Evolutionary conservation across 148 eudicot species (phyloP), one percentile per base, ranked within the genome.

Genomic region (Mesembryanthemum crystallinum): DNA sequence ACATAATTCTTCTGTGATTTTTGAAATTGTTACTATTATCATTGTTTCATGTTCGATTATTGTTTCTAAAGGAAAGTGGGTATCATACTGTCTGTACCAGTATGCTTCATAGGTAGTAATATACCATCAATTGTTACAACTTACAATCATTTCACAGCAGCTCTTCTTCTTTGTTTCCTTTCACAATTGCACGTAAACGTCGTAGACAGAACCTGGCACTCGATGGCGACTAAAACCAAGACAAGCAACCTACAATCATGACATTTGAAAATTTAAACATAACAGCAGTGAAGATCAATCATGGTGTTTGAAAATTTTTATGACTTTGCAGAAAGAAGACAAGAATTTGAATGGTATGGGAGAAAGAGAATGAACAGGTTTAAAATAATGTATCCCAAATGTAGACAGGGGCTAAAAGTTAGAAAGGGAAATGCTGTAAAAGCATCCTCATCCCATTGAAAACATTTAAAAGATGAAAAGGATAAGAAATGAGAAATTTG

Each of bases 171-270:
- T 47, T 12, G n/a, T n/a, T n/a, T n/a, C n/a, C n/a, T n/a, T n/a
- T n/a, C n/a, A n/a, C n/a, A n/a, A n/a, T n/a, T n/a, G n/a, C n/a
- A n/a, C n/a, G n/a, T n/a, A n/a, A n/a, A n/a, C 14, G 43, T 9
- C 9, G 43, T 39, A 6, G 28, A 60, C 64, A 27, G 32, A 60
- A 60, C 33, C 64, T 27, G 64, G 64, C 25, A 39, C 0, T 39
- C 43, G 9, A 9, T 39, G 9, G 1, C n/a, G 43, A 2, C 0
- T 47, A 47, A 13, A 47, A 15, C 52, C 0, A 47, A 47, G 14
- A 17, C 69, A 65, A 20, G 69, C 69, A 65, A 65, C 51, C 47
- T 14, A n/a, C 69, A 65, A 65, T 65, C 68, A 33, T 33, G 27
- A 35, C 24, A 23, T 4, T 65, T 65, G 20, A 24, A 65, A 9